phyloP scores from a whole-genome alignment of 2,329 filamentous ascomycete genomes.

The Diplodia mutila region DNA sequence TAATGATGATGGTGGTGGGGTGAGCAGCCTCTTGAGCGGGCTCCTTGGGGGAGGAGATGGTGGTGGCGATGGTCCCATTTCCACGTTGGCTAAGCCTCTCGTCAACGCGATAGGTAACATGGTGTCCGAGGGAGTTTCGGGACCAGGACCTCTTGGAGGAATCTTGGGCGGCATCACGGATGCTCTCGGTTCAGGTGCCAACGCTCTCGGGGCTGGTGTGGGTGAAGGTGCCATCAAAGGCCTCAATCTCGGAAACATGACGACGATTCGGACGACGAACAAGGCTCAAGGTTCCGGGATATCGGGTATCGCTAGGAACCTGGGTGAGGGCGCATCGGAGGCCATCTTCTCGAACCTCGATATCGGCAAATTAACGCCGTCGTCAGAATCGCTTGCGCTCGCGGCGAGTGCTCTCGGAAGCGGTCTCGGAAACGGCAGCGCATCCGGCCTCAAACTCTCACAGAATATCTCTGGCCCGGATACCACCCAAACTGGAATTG shows the following conservation, averaged over 20 bases:
- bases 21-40: not conserved
- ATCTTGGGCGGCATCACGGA: slow-evolving; percentile 4
- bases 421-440: slow-evolving; percentile 16
- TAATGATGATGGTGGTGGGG: not conserved
- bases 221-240: slow-evolving; percentile 19
- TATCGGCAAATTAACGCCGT: not conserved
- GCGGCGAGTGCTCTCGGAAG: slow-evolving; percentile 1
- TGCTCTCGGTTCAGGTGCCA: slow-evolving; percentile 1
- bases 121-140: slow-evolving; percentile 1
- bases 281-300: slow-evolving; percentile 1
- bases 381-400: not conserved
- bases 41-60: not conserved
- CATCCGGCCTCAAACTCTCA: slow-evolving; percentile 5
- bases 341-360: slow-evolving; percentile 19
- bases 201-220: slow-evolving; percentile 19
- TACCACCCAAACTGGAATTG: not conserved
- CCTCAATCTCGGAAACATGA: not conserved
- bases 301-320: slow-evolving; percentile 3
- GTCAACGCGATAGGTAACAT: not conserved
- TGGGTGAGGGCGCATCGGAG: slow-evolving; percentile 9
- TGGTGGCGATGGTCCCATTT: not conserved
- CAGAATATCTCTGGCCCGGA: slow-evolving; percentile 1
- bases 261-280: not conserved
- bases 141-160: not conserved
- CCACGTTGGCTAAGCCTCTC: slow-evolving; percentile 1